Base-by-base conservation (phyloP, 225 moss, liverwort and hornwort genomes). In the Climacium dendroides region DNA sequence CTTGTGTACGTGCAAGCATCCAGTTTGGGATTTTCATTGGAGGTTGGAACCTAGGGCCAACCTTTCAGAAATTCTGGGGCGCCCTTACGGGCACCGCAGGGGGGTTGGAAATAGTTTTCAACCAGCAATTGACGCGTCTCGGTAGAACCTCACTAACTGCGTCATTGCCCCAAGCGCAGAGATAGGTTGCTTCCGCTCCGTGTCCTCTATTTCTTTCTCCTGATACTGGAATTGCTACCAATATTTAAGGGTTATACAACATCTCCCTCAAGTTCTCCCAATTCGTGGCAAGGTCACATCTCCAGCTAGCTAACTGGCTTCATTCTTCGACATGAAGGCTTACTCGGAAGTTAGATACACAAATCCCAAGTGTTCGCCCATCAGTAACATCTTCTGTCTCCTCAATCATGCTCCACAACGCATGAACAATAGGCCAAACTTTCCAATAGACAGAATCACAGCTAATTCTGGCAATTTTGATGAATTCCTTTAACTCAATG, bases 71-170 rank as follows among this genome's bases (percentile, higher is more conserved):
- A 95, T 96, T 95, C 93, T 94, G 93, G 93, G 92, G 92, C 83
- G 84, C 93, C 93, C 87, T 88, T 81, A 86, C 91, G 70, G 89
- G 89, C 90, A 89, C 92, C 90, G 87, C 90, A 95, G 92, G 94
- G 94, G 92, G 90, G 90, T 93, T 95, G 93, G 92, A 93, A 96
- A 92, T 91, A 96, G 93, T 96, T 95, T 93, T 91, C 96, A 94
- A 96, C 91, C 94, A 94, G 93, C 93, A 92, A 92, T 93, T 92
- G 94, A 94, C 90, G 91, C 92, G 88, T 94, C 94, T 95, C 95
- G 91, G 91, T 86, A 83, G 20, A 53, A 93, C 93, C 93, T 91
- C 91, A 92, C 91, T 89, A 90, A 93, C 91, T 93, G 91, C 94
- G 89, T 92, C 96, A 92, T 94, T 92, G 89, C 92, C 95, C 91